Evolutionary conservation across 1,284 basidiomycete genomes (phyloP), one percentile per base, ranked within the genome.

Genomic region (Apiotrichum domesticum): DNA sequence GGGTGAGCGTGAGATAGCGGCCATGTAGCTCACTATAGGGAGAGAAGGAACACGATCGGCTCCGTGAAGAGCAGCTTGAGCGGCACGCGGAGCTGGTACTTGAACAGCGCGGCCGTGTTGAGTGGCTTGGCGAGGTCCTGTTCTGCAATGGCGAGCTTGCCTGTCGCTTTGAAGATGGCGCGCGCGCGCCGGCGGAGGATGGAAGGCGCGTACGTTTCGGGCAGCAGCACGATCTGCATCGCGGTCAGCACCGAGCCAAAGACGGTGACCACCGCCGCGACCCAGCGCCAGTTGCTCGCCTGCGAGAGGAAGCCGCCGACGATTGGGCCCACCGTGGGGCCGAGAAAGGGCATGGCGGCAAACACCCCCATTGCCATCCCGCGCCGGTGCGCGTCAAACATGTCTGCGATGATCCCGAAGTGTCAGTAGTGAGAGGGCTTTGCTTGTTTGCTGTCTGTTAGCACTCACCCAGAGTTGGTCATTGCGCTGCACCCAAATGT

Each of bases 231-330:
- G n/a, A 64, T 54, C 47, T 61, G 65, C 15, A 68, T 51, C 57
- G 71, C 59, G 45, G 70, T 69, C 14, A 66, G 58, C 1, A 46
- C 47, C 21, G 67, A 57, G 60, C 70, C 70, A 63, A 78, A 73
- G 41, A 77, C 65, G 62, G 85, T 81, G 76, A 86, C 82, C 45
- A 87, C 72, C 79, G 83, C 85, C 66, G 85, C 86, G 51, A 84
- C 83, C 77, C 79, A 80, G 35, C 76, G 61, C 79, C 78, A 79
- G 0, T 65, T 66, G 4, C 55, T 40, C 13, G 34, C 39, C 8
- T 41, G n/a, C 1, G 52, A 56, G 29, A 62, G 49, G 41, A 59
- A 57, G 35, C 61, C 57, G 15, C 56, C 57, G 15, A 41, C 46
- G 21, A 56, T 46, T 4, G 53, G 56, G 11, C 62, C 56, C 11